Conservation (phyloP, 2,329 filamentous ascomycete genomes). For the Tolypocladium inflatum region DNA sequence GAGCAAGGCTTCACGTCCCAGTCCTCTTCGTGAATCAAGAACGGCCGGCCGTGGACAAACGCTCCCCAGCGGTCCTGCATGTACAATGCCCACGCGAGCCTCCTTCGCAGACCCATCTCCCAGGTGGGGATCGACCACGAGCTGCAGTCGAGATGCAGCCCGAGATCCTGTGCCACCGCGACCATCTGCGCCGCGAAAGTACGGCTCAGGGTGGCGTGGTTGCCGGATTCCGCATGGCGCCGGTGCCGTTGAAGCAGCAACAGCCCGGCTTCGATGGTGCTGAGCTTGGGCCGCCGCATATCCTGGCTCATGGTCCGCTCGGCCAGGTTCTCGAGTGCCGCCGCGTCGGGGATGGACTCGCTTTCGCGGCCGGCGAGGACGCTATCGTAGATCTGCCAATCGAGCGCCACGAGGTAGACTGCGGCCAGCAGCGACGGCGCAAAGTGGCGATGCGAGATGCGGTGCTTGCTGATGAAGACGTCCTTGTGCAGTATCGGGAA, state of each 20-base stretch:
- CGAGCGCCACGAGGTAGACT: conserved; percentile 52
- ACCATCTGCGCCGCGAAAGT: conserved; percentile 43
- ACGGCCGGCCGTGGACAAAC: conserved; percentile 46
- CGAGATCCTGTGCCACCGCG: conserved; percentile 48
- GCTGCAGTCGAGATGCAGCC: conserved; percentile 51
- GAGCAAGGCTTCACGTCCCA: conserved; percentile 39
- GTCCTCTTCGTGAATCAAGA: conserved; percentile 40
- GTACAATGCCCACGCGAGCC: conserved; percentile 55
- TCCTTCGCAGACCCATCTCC: conserved; percentile 51
- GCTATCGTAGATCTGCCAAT: conserved; percentile 51
- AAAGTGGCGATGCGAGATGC: conserved; percentile 45
- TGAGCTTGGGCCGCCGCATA: conserved; percentile 43
- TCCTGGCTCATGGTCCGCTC: conserved; percentile 35
- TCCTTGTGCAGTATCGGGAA: conserved; percentile 52
- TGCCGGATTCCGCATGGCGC: conserved; percentile 22
- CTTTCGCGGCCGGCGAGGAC: conserved; percentile 28
- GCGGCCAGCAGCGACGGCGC: conserved; percentile 49
- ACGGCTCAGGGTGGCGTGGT: conserved; percentile 24
- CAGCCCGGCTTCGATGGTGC: conserved; percentile 44
- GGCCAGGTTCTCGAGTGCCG: conserved; percentile 26
- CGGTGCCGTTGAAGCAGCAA: conserved; percentile 40
- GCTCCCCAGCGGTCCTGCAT: conserved; percentile 58
- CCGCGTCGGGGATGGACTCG: conserved; percentile 18
- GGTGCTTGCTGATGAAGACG: conserved; percentile 53
- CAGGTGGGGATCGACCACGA: conserved; percentile 53